Base-by-base conservation (phyloP, 441 rosid genomes). In the Viola pubescens region DNA sequence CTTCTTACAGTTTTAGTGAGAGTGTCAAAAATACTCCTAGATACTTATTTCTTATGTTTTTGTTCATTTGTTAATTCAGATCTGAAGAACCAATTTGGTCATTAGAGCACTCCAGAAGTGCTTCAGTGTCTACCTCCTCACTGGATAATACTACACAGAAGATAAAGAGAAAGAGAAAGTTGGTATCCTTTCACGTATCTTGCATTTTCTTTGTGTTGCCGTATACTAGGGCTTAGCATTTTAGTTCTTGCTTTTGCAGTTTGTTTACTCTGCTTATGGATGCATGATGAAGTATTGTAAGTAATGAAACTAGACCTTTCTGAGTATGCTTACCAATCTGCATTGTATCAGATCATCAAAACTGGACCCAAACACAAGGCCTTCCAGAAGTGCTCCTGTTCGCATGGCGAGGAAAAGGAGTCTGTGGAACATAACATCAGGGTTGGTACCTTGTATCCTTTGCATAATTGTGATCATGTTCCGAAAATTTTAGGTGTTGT, bases 111-210 rank as follows among this genome's bases (percentile, higher is more conserved):
- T 50, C 74, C 42, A 81, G 54, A 59, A 66, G 79, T 71, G 70
- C 75, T 67, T 75, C 79, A 39, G 54, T 77, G 26, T 67, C 75
- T 62, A 58, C 71, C 54, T 66, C 75, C 61, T 76, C 81, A 44
- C 79, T 60, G 54, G 76, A 72, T 53, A 73, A 61, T 60, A 71
- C 68, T 73, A 76, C 60, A 68, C 7, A 54, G 77, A 80, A 79
- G 76, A 81, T 73, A 62, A 76, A 57, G 34, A 77, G 56, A 77
- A 76, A 57, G 34, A 77, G 56, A 77, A 81, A 73, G 94, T 83
- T 62, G 70, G 86, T 75, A 68, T 61, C 72, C 59, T 52, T 45
- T 61, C 63, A 13, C 34, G 34, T 37, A 34, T 43, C 37, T 6
- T 42, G 13, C 37, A 39, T 58, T 16, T 59, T 59, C 9, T 39